Percentiles rank a stretch among this genome's conserved stretches.
phyloP scores from a whole-genome alignment of 202 grass and related monocot genomes.

The Setaria italica region DNA sequence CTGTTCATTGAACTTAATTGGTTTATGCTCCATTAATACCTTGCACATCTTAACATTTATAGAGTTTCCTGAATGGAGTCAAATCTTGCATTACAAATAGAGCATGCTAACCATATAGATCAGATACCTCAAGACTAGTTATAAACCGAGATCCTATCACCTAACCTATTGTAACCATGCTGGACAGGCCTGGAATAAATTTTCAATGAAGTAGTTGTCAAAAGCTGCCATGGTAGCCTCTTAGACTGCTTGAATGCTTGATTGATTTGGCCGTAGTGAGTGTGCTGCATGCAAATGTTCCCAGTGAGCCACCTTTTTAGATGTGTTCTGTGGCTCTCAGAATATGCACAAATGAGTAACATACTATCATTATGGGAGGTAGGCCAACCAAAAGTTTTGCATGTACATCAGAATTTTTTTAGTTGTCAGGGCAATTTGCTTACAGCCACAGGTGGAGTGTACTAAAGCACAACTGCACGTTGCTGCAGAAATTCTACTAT shows the following conservation, averaged over 20 bases:
- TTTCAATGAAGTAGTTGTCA: background rate
- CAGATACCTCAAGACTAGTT: slow-evolving; percentile 7
- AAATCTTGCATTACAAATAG: background rate
- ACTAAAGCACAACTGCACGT: too few species aligned
- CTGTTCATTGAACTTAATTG: slow-evolving; percentile 33
- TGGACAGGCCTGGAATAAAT: background rate
- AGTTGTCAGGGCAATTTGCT: too few species aligned
- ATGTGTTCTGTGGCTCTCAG: background rate
- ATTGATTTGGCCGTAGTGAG: background rate
- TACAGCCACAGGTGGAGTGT: too few species aligned
- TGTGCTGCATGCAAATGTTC: slow-evolving; percentile 7
- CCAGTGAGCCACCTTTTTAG: background rate
- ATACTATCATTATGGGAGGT: too few species aligned
- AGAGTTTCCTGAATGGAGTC: background rate
- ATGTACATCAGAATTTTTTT: too few species aligned
- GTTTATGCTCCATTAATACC: slow-evolving; percentile 1
- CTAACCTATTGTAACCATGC: background rate
- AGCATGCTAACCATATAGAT: slow-evolving; percentile 24
- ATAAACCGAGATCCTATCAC: background rate
- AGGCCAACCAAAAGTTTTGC: too few species aligned
- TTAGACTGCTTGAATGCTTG: background rate
- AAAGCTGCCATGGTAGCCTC: background rate
- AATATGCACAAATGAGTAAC: background rate
- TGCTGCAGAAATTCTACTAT: too few species aligned
- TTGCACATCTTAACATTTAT: background rate